A percentile compares a stretch with the other conserved stretches of the same genome.
Conservation (phyloP, 305 asterid genomes). For the Nicotiana rustica region DNA sequence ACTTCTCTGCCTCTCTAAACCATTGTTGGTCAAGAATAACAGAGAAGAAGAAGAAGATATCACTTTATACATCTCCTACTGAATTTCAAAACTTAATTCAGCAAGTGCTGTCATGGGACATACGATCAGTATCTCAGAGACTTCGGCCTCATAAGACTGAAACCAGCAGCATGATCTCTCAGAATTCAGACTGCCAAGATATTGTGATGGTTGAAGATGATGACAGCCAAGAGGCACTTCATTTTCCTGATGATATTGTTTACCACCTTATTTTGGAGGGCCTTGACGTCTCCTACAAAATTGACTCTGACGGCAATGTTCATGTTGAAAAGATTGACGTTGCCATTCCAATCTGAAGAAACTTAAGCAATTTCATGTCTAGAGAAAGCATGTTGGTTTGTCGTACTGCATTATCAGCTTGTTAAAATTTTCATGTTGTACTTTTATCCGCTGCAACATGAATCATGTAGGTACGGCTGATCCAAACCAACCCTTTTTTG, state of each 20-base stretch:
- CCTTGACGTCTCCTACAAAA: constrained; percentile 72
- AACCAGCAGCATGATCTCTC: constrained; percentile 25
- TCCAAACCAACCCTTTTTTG: background rate
- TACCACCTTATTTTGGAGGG: constrained; percentile 82
- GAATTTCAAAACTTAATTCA: constrained; percentile 70
- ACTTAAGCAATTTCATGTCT: constrained; percentile 18
- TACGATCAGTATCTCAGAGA: constrained; percentile 85
- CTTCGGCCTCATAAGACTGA: constrained; percentile 53
- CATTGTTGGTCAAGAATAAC: constrained; percentile 63
- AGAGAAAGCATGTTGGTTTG: constrained; percentile 15
- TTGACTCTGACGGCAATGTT: constrained; percentile 63
- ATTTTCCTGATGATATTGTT: constrained; percentile 40
- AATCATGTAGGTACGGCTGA: background rate
- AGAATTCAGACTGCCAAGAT: constrained; percentile 39
- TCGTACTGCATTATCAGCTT: background rate
- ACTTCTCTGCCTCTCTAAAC: constrained; percentile 64
- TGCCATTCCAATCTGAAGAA: constrained; percentile 36
- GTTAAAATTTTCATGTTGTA: background rate
- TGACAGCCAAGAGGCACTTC: constrained; percentile 37
- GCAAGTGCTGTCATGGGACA: constrained; percentile 90
- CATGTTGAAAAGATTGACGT: constrained; percentile 60
- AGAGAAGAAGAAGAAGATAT: constrained; percentile 70
- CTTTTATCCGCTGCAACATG: background rate
- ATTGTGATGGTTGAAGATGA: constrained; percentile 48
- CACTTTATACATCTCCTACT: constrained; percentile 67